A percentile compares a stretch with the other conserved stretches of the same genome.
These are phyloP conservation scores for Puccinia triticina DNA, from an alignment of 1,284 basidiomycete species.

Conservation along the genomic window DNA sequence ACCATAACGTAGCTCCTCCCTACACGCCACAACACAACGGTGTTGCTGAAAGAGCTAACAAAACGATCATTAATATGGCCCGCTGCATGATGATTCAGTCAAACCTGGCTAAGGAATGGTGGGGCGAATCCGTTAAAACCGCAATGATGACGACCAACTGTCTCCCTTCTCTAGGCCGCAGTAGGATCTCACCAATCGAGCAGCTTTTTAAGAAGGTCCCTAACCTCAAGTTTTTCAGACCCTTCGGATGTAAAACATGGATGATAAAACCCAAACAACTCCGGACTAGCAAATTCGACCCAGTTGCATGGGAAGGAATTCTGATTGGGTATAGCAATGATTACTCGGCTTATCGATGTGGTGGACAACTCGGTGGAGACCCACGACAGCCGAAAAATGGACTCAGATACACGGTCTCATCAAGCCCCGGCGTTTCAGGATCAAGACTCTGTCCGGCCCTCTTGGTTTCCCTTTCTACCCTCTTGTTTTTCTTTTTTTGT, in stretches of 20 bases:
- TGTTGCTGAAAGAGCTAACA: too few species aligned
- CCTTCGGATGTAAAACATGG: slow-evolving; percentile 22
- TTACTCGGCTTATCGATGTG: slow-evolving; percentile 8
- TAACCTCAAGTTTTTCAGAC: not conserved
- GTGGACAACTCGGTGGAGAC: too few species aligned
- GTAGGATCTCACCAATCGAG: not conserved
- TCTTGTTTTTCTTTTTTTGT: too few species aligned
- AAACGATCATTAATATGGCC: too few species aligned
- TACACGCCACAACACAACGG: too few species aligned
- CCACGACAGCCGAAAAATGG: too few species aligned
- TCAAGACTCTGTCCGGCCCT: not conserved
- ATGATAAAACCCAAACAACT: not conserved
- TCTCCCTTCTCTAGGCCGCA: not conserved
- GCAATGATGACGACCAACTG: not conserved
- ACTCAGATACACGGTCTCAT: too few species aligned
- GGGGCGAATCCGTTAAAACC: slow-evolving; percentile 1
- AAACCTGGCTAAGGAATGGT: not conserved
- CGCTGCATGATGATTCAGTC: too few species aligned
- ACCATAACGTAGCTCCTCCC: too few species aligned
- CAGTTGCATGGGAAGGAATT: not conserved
- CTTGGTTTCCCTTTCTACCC: too few species aligned
- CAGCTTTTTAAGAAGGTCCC: not conserved
- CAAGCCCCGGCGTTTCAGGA: too few species aligned
- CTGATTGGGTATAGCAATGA: slow-evolving; percentile 8
- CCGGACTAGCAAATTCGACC: not conserved